Base-by-base conservation (phyloP, 352 stramenopile species). In the Pythium oligandrum region DNA sequence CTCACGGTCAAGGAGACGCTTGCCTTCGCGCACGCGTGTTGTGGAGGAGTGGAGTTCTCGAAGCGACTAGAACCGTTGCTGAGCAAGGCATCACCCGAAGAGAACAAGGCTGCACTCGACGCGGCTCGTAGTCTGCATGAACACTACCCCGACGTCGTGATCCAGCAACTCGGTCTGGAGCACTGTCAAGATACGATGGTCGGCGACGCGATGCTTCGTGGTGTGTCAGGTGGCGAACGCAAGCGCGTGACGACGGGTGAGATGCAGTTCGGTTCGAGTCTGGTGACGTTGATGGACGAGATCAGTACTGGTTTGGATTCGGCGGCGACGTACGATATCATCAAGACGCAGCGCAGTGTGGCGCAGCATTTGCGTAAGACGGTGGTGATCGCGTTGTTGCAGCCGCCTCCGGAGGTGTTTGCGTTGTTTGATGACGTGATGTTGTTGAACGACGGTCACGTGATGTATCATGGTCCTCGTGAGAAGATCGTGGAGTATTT, bases 291-390 rank as follows among this genome's bases (percentile, higher is more conserved):
- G 45, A 75, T 75, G 57, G 88, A 97, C 66, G 78, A 91, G 68
- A 94, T 97, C 57, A 89, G 72, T 47, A 97, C 86, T 32, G 90
- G 90, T 7, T 70, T 97, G 11, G 88, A 64, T 40, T 59, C 50
- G 49, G 57, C 57, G 1, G 57, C 57, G 17, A 48, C 57, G 10
- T 64, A 44, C 59, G 88, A 97, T 52, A 96, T 97, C 55, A 75
- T 83, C 57, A 77, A 80, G 39, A 55, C 78, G 4, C 50, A 93
- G 6, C 63, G 51, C 7, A 57, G 70, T 49, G 48, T 69, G 5
- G 70, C 66, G 37, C 33, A 61, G 48, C 64, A 59, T 38, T 44
- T 70, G 11, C 55, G 48, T 35, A 63, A 64, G 53, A 70, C 63
- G 3, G 58, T 70, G 2, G 55, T 70, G 34, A 67, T 70, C 12